Evolutionary conservation across 805 yeast species (phyloP), one percentile per base, ranked within the genome.

Genomic region (Metschnikowia orientalis): DNA sequence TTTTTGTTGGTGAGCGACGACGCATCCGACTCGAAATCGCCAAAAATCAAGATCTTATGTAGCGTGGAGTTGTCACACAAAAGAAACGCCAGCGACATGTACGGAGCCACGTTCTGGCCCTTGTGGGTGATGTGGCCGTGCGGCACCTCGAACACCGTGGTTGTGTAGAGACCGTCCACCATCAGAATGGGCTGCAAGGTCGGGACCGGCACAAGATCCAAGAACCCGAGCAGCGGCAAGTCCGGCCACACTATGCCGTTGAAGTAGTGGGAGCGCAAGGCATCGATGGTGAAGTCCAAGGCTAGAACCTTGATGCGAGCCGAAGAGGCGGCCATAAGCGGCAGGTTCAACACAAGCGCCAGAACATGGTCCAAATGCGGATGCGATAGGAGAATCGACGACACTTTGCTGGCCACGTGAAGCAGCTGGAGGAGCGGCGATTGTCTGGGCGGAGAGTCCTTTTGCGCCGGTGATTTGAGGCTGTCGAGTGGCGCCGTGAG

Each of bases 191-290:
- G 20, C 4, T 28, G 13, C 14, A 42, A 34, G 26, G 41, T 47
- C 10, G 41, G 38, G 7, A 48, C 32, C 3, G 46, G 14, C 12
- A 40, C 35, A 10, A 63, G 42, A 4, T 49, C 37, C 5, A 65
- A 18, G 11, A 59, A 38, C 18, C 53, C 48, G 27, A 53, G 51
- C 29, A 44, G 48, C 8, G 71, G 62, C 51, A 79, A 57, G 45
- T 82, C 71, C 4, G 97, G 97, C 97, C 97, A 88, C 3, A 84
- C 62, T 4, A 60, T 47, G 27, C 80, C 85, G 54, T 88, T 89
- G 59, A 88, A 88, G 1, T 85, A 55, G 52, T 78, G 69, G 2
- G 55, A 51, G 38, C 67, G 56, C 7, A 88, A 53, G 0, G 77
- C 71, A 5, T 66, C 57, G 2, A 77, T 59, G 0, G 90, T 79